Percentiles rank a stretch among this genome's conserved stretches.
Evolutionary conservation across 2,329 filamentous ascomycete genomes (phyloP).

Genomic region (Aureobasidium sp.): DNA sequence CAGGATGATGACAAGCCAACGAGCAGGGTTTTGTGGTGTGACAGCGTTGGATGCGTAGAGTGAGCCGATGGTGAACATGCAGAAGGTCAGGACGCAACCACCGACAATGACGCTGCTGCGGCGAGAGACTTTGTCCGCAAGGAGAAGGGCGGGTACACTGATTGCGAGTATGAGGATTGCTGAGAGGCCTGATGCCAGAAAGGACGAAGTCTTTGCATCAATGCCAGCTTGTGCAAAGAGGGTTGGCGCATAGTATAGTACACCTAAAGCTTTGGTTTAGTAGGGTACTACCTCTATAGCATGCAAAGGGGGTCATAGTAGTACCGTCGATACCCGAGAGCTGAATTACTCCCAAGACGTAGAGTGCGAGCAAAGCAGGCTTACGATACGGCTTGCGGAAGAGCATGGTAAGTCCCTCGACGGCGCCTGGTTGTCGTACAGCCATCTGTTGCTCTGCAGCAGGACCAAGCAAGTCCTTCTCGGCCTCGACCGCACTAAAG

Average conservation of each 20-base stretch:
- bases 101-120: conserved; percentile 45
- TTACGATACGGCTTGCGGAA: conserved; percentile 27
- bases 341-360: conserved; percentile 52
- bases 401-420: conserved; percentile 19
- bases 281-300: no score
- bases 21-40: conserved; percentile 19
- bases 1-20: conserved; percentile 42
- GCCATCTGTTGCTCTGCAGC: conserved; percentile 16
- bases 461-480: conserved; percentile 37
- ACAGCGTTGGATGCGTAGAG: conserved; percentile 37
- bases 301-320: no score
- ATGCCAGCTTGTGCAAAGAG: conserved; percentile 50
- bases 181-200: conserved; percentile 51
- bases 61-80: conserved; percentile 46
- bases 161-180: conserved; percentile 46
- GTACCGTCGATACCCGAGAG: conserved; percentile 55
- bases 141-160: conserved; percentile 45
- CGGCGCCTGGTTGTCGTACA: conserved; percentile 6
- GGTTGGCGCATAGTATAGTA: conserved; percentile 49
- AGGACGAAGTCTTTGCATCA: conserved; percentile 41
- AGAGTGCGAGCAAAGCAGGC: conserved; percentile 44
- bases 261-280: no score
- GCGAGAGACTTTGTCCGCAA: conserved; percentile 48
- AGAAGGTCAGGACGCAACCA: conserved; percentile 41
- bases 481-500: conserved; percentile 35